Base-by-base conservation (phyloP, 805 yeast genomes). In the Kuraishia borneana region DNA sequence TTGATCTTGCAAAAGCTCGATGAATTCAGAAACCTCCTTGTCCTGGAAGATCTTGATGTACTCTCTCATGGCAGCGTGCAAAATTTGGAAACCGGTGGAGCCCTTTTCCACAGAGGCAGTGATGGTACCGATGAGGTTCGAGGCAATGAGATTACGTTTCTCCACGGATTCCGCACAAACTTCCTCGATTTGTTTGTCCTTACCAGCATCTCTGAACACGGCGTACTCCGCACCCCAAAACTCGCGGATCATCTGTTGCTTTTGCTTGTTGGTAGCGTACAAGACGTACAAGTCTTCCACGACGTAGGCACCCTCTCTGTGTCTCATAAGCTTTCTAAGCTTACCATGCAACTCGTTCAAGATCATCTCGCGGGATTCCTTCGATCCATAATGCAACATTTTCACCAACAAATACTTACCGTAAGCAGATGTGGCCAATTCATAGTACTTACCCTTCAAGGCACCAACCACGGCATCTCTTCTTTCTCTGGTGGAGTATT, bases 221-320 rank as follows among this genome's bases (percentile, higher is more conserved):
- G 96, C 96, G 54, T 81, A 89, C 60, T 85, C 94, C 9, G 95
- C 73, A 36, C 97, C 98, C 85, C 94, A 89, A 54, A 89, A 89
- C 61, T 89, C 98, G 58, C 92, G 76, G 44, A 89, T 75, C 82
- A 89, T 88, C 59, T 84, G 95, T 36, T 74, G 73, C 56, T 74
- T 83, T 60, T 89, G 97, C 42, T 78, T 83, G 21, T 80, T 70
- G 18, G 85, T 74, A 8, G 96, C 75, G 56, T 88, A 89, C 37
- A 87, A 71, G 18, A 84, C 83, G 53, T 67, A 89, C 49, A 84
- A 66, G 65, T 89, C 98, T 60, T 89, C 97, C 43, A 88, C 87
- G 26, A 89, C 97, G 50, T 89, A 87, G 10, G 97, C 97, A 60
- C 96, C 98, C 67, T 89, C 97, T 62, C 83, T 80, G 61, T 89